phyloP scores from a whole-genome alignment of 495 filamentous ascomycete species.

The Lophiotrema nucula region DNA sequence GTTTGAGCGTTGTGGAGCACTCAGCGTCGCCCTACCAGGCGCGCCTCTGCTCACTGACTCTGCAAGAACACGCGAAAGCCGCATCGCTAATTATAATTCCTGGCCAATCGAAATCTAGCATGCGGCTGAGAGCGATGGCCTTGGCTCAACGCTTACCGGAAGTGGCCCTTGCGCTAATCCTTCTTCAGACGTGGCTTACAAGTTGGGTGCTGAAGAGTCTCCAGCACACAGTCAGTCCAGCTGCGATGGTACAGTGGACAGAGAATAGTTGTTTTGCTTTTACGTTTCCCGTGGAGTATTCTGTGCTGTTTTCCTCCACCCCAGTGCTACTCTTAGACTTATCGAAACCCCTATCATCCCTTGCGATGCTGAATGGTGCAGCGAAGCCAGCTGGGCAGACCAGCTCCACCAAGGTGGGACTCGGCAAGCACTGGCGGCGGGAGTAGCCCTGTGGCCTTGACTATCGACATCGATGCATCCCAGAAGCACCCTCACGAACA shows the following conservation, averaged over 20 bases:
- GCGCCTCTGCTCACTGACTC: conserved; percentile 4
- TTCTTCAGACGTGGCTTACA: not conserved
- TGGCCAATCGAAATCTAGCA: conserved; percentile 16
- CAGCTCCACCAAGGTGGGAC: conserved; percentile 30
- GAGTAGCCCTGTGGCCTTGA: conserved; percentile 25
- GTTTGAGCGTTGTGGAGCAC: conserved; percentile 11
- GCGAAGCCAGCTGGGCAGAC: conserved; percentile 27
- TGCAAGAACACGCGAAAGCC: conserved; percentile 26
- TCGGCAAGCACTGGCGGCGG: conserved; percentile 33
- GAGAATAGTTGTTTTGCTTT: conserved; percentile 18
- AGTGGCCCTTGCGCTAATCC: conserved; percentile 1
- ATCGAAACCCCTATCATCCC: conserved; percentile 31
- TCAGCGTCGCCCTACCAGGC: conserved; percentile 11
- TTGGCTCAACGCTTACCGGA: conserved; percentile 25
- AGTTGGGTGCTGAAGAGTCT: not conserved
- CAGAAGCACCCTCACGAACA: conserved; percentile 30
- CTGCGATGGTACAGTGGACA: conserved; percentile 22
- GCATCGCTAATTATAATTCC: conserved; percentile 26
- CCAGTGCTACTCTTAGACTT: conserved; percentile 32
- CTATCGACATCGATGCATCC: conserved; percentile 26
- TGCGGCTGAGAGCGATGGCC: conserved; percentile 4
- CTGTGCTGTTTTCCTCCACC: not conserved
- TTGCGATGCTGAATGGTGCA: conserved; percentile 36
- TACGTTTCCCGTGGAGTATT: conserved; percentile 1
- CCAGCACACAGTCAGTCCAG: conserved; percentile 29